Conservation (phyloP, 148 eudicot genomes). For the Chenopodium berlandieri region DNA sequence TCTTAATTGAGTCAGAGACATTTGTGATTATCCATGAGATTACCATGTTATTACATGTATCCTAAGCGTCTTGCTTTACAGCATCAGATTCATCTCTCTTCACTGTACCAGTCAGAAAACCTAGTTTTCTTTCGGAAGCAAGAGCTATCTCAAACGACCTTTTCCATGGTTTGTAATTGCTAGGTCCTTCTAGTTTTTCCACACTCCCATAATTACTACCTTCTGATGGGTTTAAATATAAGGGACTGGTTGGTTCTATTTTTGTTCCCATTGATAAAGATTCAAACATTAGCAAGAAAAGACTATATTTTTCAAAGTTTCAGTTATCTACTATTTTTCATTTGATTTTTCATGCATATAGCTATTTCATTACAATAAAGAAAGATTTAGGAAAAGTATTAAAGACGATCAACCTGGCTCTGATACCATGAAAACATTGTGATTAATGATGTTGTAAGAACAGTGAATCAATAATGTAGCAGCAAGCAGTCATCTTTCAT, state of each 20-base stretch:
- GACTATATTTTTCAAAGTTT: too few relatives aligned
- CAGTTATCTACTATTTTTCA: too few relatives aligned
- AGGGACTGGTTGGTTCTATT: neutral
- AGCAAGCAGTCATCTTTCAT: too few relatives aligned
- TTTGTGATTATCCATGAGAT: neutral
- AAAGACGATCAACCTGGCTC: too few relatives aligned
- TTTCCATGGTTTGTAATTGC: neutral
- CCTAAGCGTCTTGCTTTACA: neutral
- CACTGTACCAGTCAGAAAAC: neutral
- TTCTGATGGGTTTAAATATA: neutral
- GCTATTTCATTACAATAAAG: too few relatives aligned
- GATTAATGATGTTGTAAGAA: too few relatives aligned
- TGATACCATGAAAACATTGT: too few relatives aligned
- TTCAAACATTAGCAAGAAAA: too few relatives aligned
- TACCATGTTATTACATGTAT: neutral
- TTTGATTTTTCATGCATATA: too few relatives aligned
- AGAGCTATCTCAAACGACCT: neutral
- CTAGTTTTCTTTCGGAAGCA: neutral
- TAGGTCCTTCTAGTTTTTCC: neutral
- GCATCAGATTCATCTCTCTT: neutral
- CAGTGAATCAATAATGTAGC: too few relatives aligned
- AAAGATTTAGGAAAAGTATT: too few relatives aligned
- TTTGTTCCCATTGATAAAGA: too few relatives aligned
- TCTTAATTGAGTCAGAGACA: neutral
- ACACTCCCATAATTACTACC: neutral